phyloP scores from a whole-genome alignment of 805 yeast species.

The Starmerella kuoi region DNA sequence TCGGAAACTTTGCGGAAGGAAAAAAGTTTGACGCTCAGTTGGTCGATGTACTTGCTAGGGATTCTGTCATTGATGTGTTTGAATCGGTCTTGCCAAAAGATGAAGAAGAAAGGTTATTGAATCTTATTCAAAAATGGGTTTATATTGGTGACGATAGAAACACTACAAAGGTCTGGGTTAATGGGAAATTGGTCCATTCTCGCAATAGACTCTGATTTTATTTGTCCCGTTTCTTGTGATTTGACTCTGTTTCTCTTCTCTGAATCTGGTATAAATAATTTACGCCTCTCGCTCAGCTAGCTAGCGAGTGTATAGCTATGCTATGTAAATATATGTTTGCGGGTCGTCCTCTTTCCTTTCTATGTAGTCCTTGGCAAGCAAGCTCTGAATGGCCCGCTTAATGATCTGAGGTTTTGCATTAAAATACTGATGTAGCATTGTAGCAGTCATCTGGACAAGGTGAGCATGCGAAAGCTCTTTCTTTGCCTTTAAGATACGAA shows the following conservation, averaged over 20 bases:
- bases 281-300: no score
- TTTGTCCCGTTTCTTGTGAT: no score
- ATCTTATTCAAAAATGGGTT: constrained; percentile 75
- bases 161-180: constrained; percentile 66
- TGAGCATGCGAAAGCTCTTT: constrained; percentile 63
- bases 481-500: constrained; percentile 90
- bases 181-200: constrained; percentile 47
- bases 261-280: no score
- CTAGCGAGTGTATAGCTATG: constrained; percentile 11
- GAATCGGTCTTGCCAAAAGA: constrained; percentile 36
- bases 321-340: constrained; percentile 15
- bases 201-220: no score
- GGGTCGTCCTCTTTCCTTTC: constrained; percentile 47
- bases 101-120: constrained; percentile 34
- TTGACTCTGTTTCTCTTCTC: no score
- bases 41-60: constrained; percentile 44
- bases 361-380: constrained; percentile 75
- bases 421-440: constrained; percentile 69
- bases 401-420: constrained; percentile 73
- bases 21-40: constrained; percentile 77
- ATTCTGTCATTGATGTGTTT: constrained; percentile 61
- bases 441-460: constrained; percentile 72
- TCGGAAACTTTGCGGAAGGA: constrained; percentile 68
- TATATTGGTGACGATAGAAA: constrained; percentile 92
- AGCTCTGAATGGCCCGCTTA: constrained; percentile 70